Base-by-base conservation (phyloP, 495 filamentous ascomycete genomes). In the Bacidia rubella region DNA sequence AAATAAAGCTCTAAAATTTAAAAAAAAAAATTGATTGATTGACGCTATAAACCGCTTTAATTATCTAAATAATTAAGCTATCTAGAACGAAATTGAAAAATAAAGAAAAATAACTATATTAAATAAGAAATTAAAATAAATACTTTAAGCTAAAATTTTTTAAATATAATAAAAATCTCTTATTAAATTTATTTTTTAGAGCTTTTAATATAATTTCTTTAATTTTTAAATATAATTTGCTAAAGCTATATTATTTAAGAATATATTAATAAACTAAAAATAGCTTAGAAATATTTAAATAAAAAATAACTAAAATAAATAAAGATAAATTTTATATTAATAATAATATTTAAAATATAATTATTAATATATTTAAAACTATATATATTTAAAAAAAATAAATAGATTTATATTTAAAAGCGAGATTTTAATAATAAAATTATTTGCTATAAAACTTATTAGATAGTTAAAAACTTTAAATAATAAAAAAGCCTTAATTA, bases 251-350 rank as follows among this genome's bases (percentile, higher is more conserved):
- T 1, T 1, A 47, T 17, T 47, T 11, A 1, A 23, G 1, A 23
- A 1, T 9, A 47, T 23, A 1, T 23, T 7, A n/a, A n/a, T n/a
- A 22, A 23, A 23, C 17, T 23, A 47, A 2, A 23, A 27, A 2
- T 47, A 23, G 12, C 10, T 10, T 11, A 47, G 4, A 9, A n/a
- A 32, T 56, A 57, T 57, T 57, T 47, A 29, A 32, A 56, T 24
- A 57, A 38, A 56, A 44, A 56, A 49, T 21, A 52, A 38, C 26
- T 29, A 39, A 56, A 32, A 1, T 47, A 11, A 23, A 23, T 10
- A 22, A 9, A 7, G 4, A 23, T 24, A 47, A 0, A 10, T 23
- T 27, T 11, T 23, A 7, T 7, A 15, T 1, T 25, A 7, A 11
- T 23, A 1, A 47, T 23, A 26, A 22, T 1, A 47, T 9, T 7